Conservation (phyloP, 2,329 filamentous ascomycete genomes). For the Thelonectria discophora region DNA sequence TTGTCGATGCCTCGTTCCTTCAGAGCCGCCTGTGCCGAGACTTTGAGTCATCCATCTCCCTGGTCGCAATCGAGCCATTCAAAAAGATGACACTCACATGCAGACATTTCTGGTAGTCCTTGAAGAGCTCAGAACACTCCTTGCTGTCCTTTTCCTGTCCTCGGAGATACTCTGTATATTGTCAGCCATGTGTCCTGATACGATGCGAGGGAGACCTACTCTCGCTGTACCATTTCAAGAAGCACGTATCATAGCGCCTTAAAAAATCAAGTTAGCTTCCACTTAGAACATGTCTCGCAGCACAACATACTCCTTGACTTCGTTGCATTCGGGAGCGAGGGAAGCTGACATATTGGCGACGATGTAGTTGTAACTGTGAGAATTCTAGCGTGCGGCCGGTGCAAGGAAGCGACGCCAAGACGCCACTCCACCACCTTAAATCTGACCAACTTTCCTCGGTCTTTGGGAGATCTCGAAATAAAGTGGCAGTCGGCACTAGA, state of each 20-base stretch:
- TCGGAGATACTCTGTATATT: constrained; percentile 79
- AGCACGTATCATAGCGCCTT: constrained; percentile 97
- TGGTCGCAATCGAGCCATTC: not conserved
- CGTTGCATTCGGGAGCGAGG: constrained; percentile 92
- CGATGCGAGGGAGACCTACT: constrained; percentile 66
- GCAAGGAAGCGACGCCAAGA: constrained; percentile 23
- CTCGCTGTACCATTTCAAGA: constrained; percentile 99
- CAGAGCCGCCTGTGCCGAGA: constrained; percentile 64
- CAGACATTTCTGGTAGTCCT: constrained; percentile 87
- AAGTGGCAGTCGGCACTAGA: no score
- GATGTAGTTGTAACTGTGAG: constrained; percentile 34
- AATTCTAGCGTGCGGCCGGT: constrained; percentile 27
- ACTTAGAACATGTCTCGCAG: no score
- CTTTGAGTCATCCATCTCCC: constrained; percentile 8
- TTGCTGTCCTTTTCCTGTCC: constrained; percentile 82
- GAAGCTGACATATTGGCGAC: constrained; percentile 82
- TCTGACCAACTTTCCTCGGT: constrained; percentile 6
- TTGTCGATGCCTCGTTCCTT: constrained; percentile 92
- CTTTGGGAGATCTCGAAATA: no score
- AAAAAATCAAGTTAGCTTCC: not conserved
- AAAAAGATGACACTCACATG: constrained; percentile 63
- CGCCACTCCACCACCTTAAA: constrained; percentile 30
- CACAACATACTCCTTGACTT: constrained; percentile 84
- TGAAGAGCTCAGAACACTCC: constrained; percentile 87
- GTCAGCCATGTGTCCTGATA: constrained; percentile 24